Evolutionary conservation across 1,284 basidiomycete species (phyloP), one percentile per base, ranked within the genome.

Genomic region (Fomitopsis schrenkii): DNA sequence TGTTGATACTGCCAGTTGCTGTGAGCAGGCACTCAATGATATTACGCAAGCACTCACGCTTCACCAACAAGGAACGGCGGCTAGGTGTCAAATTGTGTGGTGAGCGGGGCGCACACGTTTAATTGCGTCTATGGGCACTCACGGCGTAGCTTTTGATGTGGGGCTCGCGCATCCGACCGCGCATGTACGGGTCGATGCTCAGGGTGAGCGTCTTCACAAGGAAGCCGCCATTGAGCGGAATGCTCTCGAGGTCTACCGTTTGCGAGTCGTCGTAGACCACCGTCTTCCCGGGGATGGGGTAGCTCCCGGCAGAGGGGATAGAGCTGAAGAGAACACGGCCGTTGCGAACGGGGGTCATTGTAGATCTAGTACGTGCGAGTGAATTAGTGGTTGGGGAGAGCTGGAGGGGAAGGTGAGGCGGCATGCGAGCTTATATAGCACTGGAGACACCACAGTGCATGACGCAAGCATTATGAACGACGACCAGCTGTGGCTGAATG

Each of bases 151-250:
- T 74, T 53, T 70, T 58, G 5, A 60, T 61, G 9, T 58, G 61
- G 1, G 70, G 62, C 6, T 60, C 64, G 8, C 73, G 67, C 82
- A 83, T 76, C 54, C 67, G 59, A 15, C 68, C 69, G 33, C 74
- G 69, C 71, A 83, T 65, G 69, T 83, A 84, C 0, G 83, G 83
- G 65, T 85, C 83, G 30, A 83, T 72, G 12, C 75, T 79, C 5
- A 83, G 65, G 0, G 76, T 75, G 19, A 84, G 71, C 4, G 76
- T 75, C 72, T 84, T 84, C 57, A 82, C 62, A n/a, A 86, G 72
- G 63, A 83, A 70, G 1, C 83, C 83, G 19, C 84, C 85, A 58
- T 83, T 70, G 19, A 85, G 71, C 2, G 77, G 67, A 1, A 78
- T 77, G 22, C 65, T 78, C 2, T 83, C 80, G 41, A 81, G 66